Evolutionary conservation across 768 basidiomycete species (phyloP).

Genomic region (Pulveroboletus sp.): DNA sequence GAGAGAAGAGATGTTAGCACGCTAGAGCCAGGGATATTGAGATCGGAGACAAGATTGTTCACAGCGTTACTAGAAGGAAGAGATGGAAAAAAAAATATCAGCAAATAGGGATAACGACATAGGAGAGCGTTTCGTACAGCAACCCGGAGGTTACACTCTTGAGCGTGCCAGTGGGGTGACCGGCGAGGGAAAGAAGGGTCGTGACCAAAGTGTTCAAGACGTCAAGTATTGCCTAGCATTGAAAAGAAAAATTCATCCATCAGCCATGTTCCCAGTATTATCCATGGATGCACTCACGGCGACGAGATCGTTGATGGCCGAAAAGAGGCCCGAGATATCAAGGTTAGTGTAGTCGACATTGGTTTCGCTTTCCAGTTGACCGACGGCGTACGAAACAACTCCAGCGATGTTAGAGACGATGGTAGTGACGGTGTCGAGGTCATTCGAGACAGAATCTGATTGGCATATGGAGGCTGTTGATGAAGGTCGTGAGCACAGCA

Average conservation of each 20-base stretch:
- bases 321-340: not conserved
- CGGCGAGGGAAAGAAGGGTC: not conserved
- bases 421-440: not conserved
- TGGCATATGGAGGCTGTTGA: not conserved
- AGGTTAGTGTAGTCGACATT: not conserved
- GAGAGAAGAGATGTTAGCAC: not conserved
- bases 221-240: not conserved
- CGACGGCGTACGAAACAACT: not conserved
- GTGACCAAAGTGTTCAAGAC: not conserved
- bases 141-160: not conserved
- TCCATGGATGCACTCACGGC: not conserved
- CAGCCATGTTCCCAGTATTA: no score
- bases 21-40: not conserved
- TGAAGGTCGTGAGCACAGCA: not conserved
- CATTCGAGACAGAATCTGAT: not conserved
- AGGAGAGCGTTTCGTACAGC: not conserved
- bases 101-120: not conserved
- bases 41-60: not conserved
- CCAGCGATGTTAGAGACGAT: not conserved
- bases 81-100: not conserved
- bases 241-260: not conserved
- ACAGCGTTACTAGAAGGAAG: not conserved
- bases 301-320: not conserved
- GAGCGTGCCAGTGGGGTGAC: not conserved
- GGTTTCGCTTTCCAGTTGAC: not conserved